Evolutionary conservation across 2,329 filamentous ascomycete genomes (phyloP), one percentile per base, ranked within the genome.

Genomic region (Reticulascus tulasneorum): DNA sequence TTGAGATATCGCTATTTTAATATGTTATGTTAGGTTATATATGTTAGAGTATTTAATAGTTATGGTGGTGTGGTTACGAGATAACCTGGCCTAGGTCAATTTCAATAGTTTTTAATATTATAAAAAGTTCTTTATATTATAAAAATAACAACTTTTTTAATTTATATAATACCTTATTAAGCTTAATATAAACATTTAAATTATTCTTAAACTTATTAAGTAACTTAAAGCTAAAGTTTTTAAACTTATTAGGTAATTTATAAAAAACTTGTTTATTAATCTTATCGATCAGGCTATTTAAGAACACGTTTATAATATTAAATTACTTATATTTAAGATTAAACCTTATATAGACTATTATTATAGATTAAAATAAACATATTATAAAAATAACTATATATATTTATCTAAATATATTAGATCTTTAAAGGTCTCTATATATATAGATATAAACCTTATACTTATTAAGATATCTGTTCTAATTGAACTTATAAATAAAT

Each of bases 401-500:
- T 30, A 29, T 30, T n/a, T 35, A 9, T 31, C 23, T 9, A 17
- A 32, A 18, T 18, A 2, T 15, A 4, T 17, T n/a, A 19, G 34
- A 20, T 5, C 20, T 17, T 19, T 36, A 25, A 2, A 36, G 22
- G 15, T 40, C 19, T 16, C 9, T 19, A 11, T 30, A 21, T 17
- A 36, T 30, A 27, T 36, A 40, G 1, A 40, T 36, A 11, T n/a
- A 20, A n/a, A 13, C 29, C 21, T 40, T 40, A 28, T 12, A 36
- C 11, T 18, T 11, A 4, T 23, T 8, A 9, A 40, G 29, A 31
- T 23, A 32, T 3, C 29, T 29, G 13, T 29, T n/a, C 10, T 29
- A 19, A 25, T 40, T 19, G 23, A 36, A 18, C 11, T 40, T 40
- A 25, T 40, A 33, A 9, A 16, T 36, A 31, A 33, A 36, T 3